Conservation (phyloP, 345 rosid genomes). For the Eucalyptus erythrocorys region DNA sequence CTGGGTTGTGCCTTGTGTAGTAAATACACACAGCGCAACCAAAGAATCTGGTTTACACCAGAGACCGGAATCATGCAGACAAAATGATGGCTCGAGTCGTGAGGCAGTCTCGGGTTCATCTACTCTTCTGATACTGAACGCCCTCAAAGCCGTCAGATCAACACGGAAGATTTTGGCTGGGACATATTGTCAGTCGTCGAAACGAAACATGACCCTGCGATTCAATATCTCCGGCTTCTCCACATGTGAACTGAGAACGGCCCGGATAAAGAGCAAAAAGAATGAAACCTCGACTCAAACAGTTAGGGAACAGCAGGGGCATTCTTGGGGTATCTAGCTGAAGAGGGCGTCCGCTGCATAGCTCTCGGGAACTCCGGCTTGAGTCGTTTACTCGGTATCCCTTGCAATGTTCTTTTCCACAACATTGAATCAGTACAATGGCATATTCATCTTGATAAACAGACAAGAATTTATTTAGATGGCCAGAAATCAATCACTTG, state of each 20-base stretch:
- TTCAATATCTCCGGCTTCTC: background rate
- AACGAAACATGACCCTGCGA: background rate
- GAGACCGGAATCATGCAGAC: background rate
- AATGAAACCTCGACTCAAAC: background rate
- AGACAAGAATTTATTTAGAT: background rate
- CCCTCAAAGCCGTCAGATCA: background rate
- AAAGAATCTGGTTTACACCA: background rate
- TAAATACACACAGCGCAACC: background rate
- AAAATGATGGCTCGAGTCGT: background rate
- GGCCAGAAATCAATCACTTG: background rate
- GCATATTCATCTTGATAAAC: background rate
- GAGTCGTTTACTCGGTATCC: constrained; percentile 55
- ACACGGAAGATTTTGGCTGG: background rate
- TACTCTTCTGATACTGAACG: background rate
- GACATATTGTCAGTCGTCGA: background rate
- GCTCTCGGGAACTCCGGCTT: constrained; percentile 64
- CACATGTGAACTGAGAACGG: background rate
- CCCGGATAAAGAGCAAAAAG: background rate
- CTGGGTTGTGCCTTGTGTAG: background rate
- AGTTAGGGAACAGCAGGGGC: constrained; percentile 44
- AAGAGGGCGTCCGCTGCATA: constrained; percentile 61
- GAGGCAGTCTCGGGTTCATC: background rate
- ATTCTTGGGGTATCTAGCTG: constrained; percentile 65
- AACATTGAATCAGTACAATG: background rate
- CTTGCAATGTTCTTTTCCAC: constrained; percentile 41